Base-by-base conservation (phyloP, 352 stramenopile species). In the Pythium aristosporum region DNA sequence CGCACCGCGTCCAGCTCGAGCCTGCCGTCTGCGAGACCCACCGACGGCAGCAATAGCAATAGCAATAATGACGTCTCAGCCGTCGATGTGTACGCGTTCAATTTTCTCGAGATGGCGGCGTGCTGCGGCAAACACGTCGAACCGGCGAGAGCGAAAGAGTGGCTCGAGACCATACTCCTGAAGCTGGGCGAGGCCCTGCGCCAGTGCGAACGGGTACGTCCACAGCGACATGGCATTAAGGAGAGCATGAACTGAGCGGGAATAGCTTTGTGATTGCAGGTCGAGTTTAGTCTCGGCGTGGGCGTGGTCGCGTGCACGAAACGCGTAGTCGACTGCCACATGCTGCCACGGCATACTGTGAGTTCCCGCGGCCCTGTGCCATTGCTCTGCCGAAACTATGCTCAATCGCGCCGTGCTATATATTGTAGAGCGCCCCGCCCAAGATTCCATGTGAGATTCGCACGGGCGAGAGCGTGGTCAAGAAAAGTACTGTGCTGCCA, bases 41-140 rank as follows among this genome's bases (percentile, higher is more conserved):
- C 5, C 18, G 16, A n/a, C 46, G 34, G 7, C 9, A 32, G 25
- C 46, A 16, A 5, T 8, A 13, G 18, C 41, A n/a, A 46, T 46
- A n/a, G 36, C 25, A n/a, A 11, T n/a, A 5, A 9, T 32, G 7
- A 37, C 23, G 7, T 46, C n/a, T 36, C 30, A 47, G 7, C 25
- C 23, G 11, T 65, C 10, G 72, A 70, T 18, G 59, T 77, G 20
- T 58, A 73, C 9, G 61, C 71, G 2, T 89, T 90, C 56, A 89
- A 65, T 63, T 91, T 71, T 37, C 44, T 89, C 43, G 82, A 91
- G 66, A 91, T 91, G 82, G 80, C 80, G 25, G 49, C 80, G 3
- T 91, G 80, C 43, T 91, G 80, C 48, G 75, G 77, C 16, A 71
- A 59, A 9, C 55, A 73, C 32, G 59, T 87, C 3, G 78, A 89